Conservation (phyloP, 2,329 filamentous ascomycete genomes). For the Diaporthe vaccinii region DNA sequence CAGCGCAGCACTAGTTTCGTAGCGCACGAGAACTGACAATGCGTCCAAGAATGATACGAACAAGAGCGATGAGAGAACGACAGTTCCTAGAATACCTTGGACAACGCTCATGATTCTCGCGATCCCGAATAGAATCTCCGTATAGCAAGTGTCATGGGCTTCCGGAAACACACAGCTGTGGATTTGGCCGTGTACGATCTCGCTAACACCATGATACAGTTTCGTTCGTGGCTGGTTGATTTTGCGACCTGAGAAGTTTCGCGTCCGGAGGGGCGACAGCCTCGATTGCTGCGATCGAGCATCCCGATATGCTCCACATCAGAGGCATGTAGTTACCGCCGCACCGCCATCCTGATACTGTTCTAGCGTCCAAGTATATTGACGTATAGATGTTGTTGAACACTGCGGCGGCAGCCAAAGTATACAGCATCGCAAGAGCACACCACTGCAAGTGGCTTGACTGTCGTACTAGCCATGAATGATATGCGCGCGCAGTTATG, state of each 20-base stretch:
- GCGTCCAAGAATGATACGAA: constrained; percentile 30
- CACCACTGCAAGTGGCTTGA: not conserved
- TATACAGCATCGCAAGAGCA: not conserved
- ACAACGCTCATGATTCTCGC: constrained; percentile 7
- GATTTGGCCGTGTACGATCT: not conserved
- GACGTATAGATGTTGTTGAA: constrained; percentile 23
- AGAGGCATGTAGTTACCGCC: constrained; percentile 24
- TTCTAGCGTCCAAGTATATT: constrained; percentile 11
- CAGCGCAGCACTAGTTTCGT: not conserved
- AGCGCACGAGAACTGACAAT: not conserved
- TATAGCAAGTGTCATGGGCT: constrained; percentile 1
- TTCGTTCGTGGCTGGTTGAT: not conserved
- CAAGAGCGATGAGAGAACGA: constrained; percentile 14
- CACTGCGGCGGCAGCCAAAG: not conserved
- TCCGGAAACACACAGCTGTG: not conserved
- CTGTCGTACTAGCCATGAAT: not conserved
- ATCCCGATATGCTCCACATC: constrained; percentile 10
- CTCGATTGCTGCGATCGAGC: not conserved
- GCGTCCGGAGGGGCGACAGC: constrained; percentile 5
- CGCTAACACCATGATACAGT: not conserved
- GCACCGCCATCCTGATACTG: constrained; percentile 24
- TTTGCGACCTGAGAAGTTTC: not conserved
- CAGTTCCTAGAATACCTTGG: constrained; percentile 12
- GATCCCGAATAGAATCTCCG: constrained; percentile 23
- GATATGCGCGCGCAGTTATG: not conserved